phyloP scores from a whole-genome alignment of 2,329 filamentous ascomycete species.

The Sporothrix schenckii region DNA sequence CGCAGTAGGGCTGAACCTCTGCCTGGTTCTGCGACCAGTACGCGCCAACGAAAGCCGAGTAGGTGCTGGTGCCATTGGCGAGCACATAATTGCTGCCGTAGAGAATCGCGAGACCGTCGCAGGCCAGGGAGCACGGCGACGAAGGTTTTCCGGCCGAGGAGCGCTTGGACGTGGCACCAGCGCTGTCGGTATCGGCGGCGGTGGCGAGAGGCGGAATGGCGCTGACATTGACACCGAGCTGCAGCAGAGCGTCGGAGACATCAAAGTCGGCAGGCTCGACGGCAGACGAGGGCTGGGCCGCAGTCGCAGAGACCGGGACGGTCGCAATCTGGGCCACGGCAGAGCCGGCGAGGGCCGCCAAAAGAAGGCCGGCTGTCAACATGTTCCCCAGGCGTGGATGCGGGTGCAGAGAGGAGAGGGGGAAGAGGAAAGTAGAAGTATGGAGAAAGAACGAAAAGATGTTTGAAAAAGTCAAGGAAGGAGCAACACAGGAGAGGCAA shows the following conservation, averaged over 20 bases:
- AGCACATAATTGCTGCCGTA: background rate
- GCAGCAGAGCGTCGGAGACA: background rate
- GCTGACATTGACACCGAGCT: conserved; percentile 6
- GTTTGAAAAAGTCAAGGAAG: too few relatives aligned
- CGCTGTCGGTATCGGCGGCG: background rate
- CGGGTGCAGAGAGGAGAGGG: background rate
- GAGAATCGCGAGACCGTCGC: background rate
- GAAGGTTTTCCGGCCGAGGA: background rate
- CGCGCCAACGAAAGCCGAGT: background rate
- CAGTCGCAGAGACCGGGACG: background rate
- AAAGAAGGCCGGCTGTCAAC: background rate
- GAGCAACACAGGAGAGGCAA: too few relatives aligned
- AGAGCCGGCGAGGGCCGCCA: background rate
- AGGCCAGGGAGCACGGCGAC: background rate
- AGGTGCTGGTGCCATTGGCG: background rate
- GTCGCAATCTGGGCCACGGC: background rate
- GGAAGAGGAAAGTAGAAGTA: background rate
- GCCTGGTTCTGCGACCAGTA: conserved; percentile 27
- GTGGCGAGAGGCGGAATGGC: background rate
- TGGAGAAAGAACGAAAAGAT: background rate
- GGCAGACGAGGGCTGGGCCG: background rate
- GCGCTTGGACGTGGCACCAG: background rate
- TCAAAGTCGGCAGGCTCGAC: background rate
- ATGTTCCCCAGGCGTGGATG: background rate
- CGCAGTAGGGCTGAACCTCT: conserved; percentile 35